These are phyloP conservation scores for Canna indica DNA, from an alignment of 176 grass and related monocot species.

Conservation along the genomic window DNA sequence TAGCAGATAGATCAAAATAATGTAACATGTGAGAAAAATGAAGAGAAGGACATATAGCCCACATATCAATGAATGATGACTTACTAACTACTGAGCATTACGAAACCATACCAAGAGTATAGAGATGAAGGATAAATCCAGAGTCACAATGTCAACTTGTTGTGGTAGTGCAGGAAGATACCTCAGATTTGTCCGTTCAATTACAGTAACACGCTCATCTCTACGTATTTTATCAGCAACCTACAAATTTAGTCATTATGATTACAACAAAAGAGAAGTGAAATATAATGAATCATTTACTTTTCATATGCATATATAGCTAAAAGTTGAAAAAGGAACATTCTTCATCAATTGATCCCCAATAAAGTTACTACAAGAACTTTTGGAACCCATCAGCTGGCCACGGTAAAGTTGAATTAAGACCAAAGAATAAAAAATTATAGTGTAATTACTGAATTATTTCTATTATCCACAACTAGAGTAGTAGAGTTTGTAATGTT, in stretches of 20 bases:
- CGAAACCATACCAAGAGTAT: slow-evolving; percentile 70
- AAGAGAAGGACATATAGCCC: neutral
- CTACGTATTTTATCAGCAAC: slow-evolving; percentile 93
- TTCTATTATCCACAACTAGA: neutral
- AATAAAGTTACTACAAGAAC: no score
- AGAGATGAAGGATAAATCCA: slow-evolving; percentile 94
- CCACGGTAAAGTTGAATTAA: no score
- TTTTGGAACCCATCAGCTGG: no score
- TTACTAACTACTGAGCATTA: neutral
- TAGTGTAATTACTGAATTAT: neutral
- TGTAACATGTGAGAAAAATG: no score
- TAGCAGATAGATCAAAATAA: neutral
- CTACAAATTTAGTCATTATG: slow-evolving; percentile 36
- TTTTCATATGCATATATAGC: neutral
- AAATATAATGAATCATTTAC: neutral
- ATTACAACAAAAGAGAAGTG: neutral
- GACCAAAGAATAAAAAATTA: no score
- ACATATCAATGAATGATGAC: neutral
- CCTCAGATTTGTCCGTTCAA: slow-evolving; percentile 95
- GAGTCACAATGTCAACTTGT: slow-evolving; percentile 66
- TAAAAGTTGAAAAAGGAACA: neutral
- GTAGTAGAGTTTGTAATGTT: no score
- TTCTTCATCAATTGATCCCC: neutral
- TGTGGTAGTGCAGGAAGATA: slow-evolving; percentile 68
- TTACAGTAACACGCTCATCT: slow-evolving; percentile 62